These are phyloP conservation scores for Chlamydomonas eustigma DNA, from an alignment of 139 green algal genomes.

Conservation along the genomic window DNA sequence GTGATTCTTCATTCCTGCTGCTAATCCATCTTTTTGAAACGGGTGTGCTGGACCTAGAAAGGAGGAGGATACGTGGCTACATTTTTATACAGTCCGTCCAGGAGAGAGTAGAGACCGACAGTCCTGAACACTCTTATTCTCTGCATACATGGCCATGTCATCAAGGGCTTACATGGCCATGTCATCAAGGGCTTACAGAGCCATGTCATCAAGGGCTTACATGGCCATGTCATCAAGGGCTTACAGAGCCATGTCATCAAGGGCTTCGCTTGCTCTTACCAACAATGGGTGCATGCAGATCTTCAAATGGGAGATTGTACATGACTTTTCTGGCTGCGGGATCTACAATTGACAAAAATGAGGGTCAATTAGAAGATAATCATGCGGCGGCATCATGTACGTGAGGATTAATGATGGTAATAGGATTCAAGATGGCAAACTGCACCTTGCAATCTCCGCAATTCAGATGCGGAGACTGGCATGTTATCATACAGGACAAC, in stretches of 20 bases:
- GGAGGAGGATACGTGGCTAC: too few relatives aligned
- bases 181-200: too few relatives aligned
- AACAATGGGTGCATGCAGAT: constrained; percentile 78
- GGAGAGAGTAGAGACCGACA: too few relatives aligned
- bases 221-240: too few relatives aligned
- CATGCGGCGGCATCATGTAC: too few relatives aligned
- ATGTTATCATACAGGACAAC: constrained; percentile 46
- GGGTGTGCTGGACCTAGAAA: constrained; percentile 67
- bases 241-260: neutral
- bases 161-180: too few relatives aligned
- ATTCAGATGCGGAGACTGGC: constrained; percentile 30
- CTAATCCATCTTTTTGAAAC: constrained; percentile 64
- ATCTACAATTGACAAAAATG: neutral
- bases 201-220: too few relatives aligned
- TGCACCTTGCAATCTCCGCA: constrained; percentile 41
- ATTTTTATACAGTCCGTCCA: too few relatives aligned
- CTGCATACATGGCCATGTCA: too few relatives aligned
- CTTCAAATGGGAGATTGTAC: constrained; percentile 75
- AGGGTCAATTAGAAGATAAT: too few relatives aligned
- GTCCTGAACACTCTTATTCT: too few relatives aligned
- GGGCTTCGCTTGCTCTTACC: constrained; percentile 24
- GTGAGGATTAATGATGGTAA: neutral
- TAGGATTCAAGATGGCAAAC: neutral
- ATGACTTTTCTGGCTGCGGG: constrained; percentile 35
- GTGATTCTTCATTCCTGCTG: constrained; percentile 78